Conservation (phyloP, 805 yeast genomes). For the Metschnikowia dekortorum region DNA sequence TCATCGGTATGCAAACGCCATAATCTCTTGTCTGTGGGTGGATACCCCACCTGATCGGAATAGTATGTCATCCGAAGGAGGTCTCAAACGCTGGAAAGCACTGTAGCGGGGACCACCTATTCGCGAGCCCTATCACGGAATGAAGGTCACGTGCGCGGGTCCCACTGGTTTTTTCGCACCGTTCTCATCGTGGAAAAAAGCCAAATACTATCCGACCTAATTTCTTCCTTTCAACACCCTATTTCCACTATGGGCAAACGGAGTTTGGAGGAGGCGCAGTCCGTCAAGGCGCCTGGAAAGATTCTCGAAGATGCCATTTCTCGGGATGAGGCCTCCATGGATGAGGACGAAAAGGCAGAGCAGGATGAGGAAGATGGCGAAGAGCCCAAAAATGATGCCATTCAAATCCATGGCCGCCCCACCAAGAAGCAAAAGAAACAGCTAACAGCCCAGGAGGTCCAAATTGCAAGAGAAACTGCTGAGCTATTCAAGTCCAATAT, state of each 20-base stretch:
- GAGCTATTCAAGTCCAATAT: slow-evolving; percentile 93
- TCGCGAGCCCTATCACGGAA: background rate
- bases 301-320: background rate
- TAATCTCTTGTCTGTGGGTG: slow-evolving; percentile 58
- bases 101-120: background rate
- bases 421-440: slow-evolving; percentile 36
- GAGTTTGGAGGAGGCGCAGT: slow-evolving; percentile 2
- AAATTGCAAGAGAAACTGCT: slow-evolving; percentile 88
- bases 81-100: background rate
- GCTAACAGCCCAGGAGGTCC: slow-evolving; percentile 75
- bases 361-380: slow-evolving; percentile 2
- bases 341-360: slow-evolving; percentile 11
- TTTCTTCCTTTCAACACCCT: background rate
- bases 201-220: background rate
- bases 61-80: slow-evolving; percentile 28
- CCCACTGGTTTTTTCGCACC: slow-evolving; percentile 2
- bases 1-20: slow-evolving; percentile 76
- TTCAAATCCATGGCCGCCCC: slow-evolving; percentile 15
- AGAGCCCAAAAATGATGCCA: slow-evolving; percentile 1
- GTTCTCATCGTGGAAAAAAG: slow-evolving; percentile 5
- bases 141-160: background rate
- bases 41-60: slow-evolving; percentile 68
- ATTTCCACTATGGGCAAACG: slow-evolving; percentile 1
- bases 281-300: background rate
- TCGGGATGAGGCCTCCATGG: background rate